phyloP scores from a whole-genome alignment of 768 basidiomycete species.

The Ramaria rubella region DNA sequence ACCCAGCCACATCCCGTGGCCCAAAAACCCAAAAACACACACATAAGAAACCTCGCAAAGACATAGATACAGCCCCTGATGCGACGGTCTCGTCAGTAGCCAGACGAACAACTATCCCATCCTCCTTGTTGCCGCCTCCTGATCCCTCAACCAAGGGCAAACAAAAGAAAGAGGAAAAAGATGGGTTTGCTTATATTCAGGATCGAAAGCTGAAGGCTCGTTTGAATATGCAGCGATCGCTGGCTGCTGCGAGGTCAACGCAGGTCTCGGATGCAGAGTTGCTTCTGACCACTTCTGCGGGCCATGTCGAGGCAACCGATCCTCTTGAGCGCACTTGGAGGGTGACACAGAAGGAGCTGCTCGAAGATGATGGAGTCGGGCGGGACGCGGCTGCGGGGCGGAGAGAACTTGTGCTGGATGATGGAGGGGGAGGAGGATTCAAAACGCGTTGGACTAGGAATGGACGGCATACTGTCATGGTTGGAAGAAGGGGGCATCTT shows the following conservation, averaged over 20 bases:
- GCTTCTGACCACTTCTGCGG: slow-evolving; percentile 61
- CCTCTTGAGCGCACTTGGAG: slow-evolving; percentile 89
- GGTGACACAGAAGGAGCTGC: slow-evolving; percentile 74
- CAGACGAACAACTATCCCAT: slow-evolving; percentile 54
- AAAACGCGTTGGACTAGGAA: slow-evolving; percentile 78
- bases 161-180: slow-evolving; percentile 28
- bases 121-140: slow-evolving; percentile 53
- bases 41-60: slow-evolving; percentile 23
- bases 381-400: slow-evolving; percentile 70
- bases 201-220: slow-evolving; percentile 73
- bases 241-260: slow-evolving; percentile 54
- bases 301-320: slow-evolving; percentile 67
- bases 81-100: slow-evolving; percentile 52
- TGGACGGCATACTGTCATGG: slow-evolving; percentile 81
- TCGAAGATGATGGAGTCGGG: slow-evolving; percentile 42
- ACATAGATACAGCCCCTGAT: slow-evolving; percentile 32
- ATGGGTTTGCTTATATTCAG: slow-evolving; percentile 40
- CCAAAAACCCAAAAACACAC: neutral
- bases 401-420: slow-evolving; percentile 75
- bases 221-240: slow-evolving; percentile 53
- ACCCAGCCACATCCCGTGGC: neutral
- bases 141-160: slow-evolving; percentile 34
- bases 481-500: slow-evolving; percentile 75
- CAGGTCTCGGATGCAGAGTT: slow-evolving; percentile 67
- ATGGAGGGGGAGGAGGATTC: slow-evolving; percentile 62